Conservation (phyloP, 257 asterid species). For the Galeopsis tetrahit region DNA sequence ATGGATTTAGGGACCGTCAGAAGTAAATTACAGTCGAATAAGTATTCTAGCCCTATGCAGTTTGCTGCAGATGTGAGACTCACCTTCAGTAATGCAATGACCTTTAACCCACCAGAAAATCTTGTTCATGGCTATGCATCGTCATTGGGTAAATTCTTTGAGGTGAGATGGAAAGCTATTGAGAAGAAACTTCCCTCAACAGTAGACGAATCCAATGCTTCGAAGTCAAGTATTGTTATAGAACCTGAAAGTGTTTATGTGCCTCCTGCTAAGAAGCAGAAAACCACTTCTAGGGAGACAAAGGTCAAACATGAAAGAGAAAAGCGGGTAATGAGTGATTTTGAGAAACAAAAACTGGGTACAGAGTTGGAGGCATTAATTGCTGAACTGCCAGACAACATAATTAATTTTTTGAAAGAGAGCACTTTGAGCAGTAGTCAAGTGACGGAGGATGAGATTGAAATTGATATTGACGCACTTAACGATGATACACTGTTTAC, state of each 20-base stretch:
- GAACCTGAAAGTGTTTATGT: conserved; percentile 54
- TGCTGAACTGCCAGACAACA: conserved; percentile 74
- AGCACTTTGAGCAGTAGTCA: conserved; percentile 53
- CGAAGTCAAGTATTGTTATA: conserved; percentile 47
- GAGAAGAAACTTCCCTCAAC: conserved; percentile 60
- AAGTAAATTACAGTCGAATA: conserved; percentile 56
- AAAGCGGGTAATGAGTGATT: conserved; percentile 60
- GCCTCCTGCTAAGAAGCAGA: conserved; percentile 68
- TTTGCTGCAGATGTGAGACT: conserved; percentile 86
- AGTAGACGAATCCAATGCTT: conserved; percentile 47
- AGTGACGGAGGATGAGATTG: conserved; percentile 81
- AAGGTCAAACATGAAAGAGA: conserved; percentile 52
- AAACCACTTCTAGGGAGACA: conserved; percentile 46
- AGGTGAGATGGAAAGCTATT: conserved; percentile 73
- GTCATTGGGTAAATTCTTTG: conserved; percentile 58
- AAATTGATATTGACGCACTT: conserved; percentile 78
- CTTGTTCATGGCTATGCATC: conserved; percentile 70
- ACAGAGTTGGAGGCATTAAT: conserved; percentile 61
- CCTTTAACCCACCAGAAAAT: conserved; percentile 69
- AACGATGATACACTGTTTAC: conserved; percentile 65
- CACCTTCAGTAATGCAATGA: conserved; percentile 75
- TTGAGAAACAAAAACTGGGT: conserved; percentile 67
- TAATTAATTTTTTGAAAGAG: conserved; percentile 67
- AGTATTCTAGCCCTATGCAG: conserved; percentile 59
- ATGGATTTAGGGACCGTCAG: conserved; percentile 91